Base-by-base conservation (phyloP, 1,284 basidiomycete genomes). In the Hymenochaete sp. region DNA sequence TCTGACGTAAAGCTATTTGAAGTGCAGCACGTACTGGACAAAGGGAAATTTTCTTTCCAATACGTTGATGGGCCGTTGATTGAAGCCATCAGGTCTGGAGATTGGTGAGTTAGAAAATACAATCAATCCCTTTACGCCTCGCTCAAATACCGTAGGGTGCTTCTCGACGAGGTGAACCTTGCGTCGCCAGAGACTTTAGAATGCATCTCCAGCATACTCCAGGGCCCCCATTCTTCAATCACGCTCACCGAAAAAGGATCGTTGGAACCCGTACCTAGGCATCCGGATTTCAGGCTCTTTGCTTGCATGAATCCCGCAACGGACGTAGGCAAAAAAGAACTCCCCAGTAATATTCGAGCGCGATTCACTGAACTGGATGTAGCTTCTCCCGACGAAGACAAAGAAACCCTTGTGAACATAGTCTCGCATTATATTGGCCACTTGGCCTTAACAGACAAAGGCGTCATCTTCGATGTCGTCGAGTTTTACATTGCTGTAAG, bases 231-330 rank as follows among this genome's bases (percentile, higher is more conserved):
- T 6, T 80, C 90, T 1, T 98, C 93, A 1, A 82, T 99, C 48
- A 90, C 93, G 0, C 70, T 98, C 45, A 95, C 92, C 0, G 96
- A 98, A 60, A 82, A 93, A 59, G 96, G 95, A 1, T 88, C 93
- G 24, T 66, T 98, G 46, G 90, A 93, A 57, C 87, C 90, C 1
- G 75, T 98, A 21, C 81, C 82, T 26, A 83, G 96, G 1, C 96
- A 98, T 61, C 82, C 91, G 14, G 84, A 96, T 56, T 99, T 99
- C 67, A 85, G 95, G 21, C 70, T 98, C 6, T 98, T 98, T 58
- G 93, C 93, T 1, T 99, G 96, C 62, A 99, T 99, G 96, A 99
- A 99, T 59, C 96, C 96, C 2, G 96, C 96, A 0, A 98, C 95
- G 2, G 96, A 99, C 54, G 90, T 98, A 16, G 96, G 96, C 44